These are phyloP conservation scores for Fusarium haematococcum DNA, from an alignment of 2,329 filamentous ascomycete genomes.

Conservation along the genomic window DNA sequence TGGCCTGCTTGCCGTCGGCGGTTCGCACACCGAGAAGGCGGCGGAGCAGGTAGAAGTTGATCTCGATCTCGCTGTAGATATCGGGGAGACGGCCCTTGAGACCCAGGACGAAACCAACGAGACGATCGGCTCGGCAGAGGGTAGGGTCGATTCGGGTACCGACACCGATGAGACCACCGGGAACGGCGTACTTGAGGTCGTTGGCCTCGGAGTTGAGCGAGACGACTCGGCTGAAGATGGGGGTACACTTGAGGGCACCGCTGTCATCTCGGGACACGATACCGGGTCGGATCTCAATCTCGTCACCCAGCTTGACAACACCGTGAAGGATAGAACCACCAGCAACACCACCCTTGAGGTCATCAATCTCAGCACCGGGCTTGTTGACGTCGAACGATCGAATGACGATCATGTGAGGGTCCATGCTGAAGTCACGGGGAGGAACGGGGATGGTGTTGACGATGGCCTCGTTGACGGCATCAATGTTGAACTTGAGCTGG, in stretches of 20 bases:
- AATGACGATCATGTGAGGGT: constrained; percentile 99
- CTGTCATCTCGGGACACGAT: constrained; percentile 96
- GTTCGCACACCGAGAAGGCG: constrained; percentile 96
- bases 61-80: constrained; percentile 98
- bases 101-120: constrained; percentile 97
- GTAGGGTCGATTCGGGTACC: constrained; percentile 98
- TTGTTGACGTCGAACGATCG: constrained; percentile 99
- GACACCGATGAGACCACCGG: constrained; percentile 97
- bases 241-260: constrained; percentile 94
- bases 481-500: constrained; percentile 99
- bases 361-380: constrained; percentile 97
- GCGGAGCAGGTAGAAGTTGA: constrained; percentile 98
- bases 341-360: constrained; percentile 97
- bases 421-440: constrained; percentile 87
- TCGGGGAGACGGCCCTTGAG: constrained; percentile 93
- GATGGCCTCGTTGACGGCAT: constrained; percentile 95
- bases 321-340: constrained; percentile 97
- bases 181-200: constrained; percentile 97
- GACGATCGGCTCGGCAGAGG: constrained; percentile 97
- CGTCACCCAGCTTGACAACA: constrained; percentile 95
- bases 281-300: constrained; percentile 99
- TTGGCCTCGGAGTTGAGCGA: constrained; percentile 98
- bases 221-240: constrained; percentile 95
- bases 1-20: constrained; percentile 98
- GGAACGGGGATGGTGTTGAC: constrained; percentile 96